Evolutionary conservation across 2,329 filamentous ascomycete species (phyloP).

Genomic region (Chaetomiaceae sp.): DNA sequence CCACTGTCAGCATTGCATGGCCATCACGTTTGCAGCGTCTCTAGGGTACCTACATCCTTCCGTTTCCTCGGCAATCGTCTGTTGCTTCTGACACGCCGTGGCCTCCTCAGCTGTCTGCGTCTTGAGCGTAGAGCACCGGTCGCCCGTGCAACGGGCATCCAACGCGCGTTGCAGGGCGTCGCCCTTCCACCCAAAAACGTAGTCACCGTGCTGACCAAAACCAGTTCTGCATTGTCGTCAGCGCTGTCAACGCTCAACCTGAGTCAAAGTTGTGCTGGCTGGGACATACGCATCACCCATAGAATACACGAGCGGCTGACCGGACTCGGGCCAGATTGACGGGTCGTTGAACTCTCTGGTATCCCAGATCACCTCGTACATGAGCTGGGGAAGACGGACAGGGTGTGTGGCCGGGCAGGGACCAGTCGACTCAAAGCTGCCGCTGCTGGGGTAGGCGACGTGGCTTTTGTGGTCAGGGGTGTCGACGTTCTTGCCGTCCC

Average conservation of each 20-base stretch:
- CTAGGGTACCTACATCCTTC: constrained; percentile 24
- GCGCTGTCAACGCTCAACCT: not conserved
- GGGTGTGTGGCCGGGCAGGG: constrained; percentile 40
- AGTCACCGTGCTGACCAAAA: constrained; percentile 24
- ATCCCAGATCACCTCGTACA: constrained; percentile 44
- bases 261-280: too few relatives aligned
- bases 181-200: constrained; percentile 27
- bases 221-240: constrained; percentile 14
- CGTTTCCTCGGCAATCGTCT: constrained; percentile 21
- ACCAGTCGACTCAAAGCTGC: constrained; percentile 29
- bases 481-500: constrained; percentile 49
- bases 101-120: constrained; percentile 24
- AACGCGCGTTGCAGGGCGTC: constrained; percentile 26
- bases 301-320: constrained; percentile 28
- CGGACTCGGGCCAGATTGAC: constrained; percentile 24
- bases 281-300: constrained; percentile 27
- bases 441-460: constrained; percentile 41
- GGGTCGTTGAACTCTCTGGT: constrained; percentile 34
- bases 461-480: constrained; percentile 38
- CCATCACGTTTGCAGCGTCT: too few relatives aligned
- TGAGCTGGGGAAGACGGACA: constrained; percentile 39
- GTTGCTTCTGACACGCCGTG: constrained; percentile 21
- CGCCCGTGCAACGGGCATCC: constrained; percentile 24
- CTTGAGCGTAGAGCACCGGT: constrained; percentile 21
- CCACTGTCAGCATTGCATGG: not conserved